A percentile compares a stretch with the other conserved stretches of the same genome.
phyloP scores from a whole-genome alignment of 2,329 filamentous ascomycete species.

The Epichloe gansuensis region DNA sequence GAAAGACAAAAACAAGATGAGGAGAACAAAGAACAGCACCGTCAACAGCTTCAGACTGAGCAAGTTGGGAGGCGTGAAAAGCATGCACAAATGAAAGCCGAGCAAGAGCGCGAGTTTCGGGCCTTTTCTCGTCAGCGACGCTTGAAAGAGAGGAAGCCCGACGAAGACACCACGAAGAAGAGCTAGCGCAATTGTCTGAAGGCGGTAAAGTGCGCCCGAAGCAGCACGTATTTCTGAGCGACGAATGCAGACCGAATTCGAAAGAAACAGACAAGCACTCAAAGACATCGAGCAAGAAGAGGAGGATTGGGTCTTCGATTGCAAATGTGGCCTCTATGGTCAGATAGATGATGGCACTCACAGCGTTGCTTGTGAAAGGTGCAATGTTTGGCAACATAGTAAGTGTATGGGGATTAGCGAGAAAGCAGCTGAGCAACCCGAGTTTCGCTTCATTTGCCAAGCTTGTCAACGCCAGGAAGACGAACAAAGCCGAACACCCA shows the following conservation, averaged over 20 bases:
- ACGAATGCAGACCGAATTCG: constrained; percentile 70
- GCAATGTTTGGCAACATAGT: constrained; percentile 95
- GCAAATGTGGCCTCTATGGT: constrained; percentile 79
- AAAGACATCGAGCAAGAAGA: constrained; percentile 61
- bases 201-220: constrained; percentile 49
- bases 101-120: constrained; percentile 65
- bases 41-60: constrained; percentile 37
- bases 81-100: constrained; percentile 43
- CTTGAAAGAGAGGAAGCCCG: constrained; percentile 71
- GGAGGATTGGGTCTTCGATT: constrained; percentile 90
- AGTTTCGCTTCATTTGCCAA: constrained; percentile 78
- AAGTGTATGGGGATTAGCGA: constrained; percentile 75
- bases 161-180: constrained; percentile 72
- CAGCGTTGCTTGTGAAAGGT: constrained; percentile 85
- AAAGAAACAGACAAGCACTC: constrained; percentile 65
- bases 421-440: constrained; percentile 65
- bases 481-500: constrained; percentile 46
- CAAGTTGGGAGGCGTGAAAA: constrained; percentile 55
- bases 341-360: constrained; percentile 91
- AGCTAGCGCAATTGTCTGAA: constrained; percentile 67
- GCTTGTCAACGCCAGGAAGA: constrained; percentile 62
- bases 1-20: constrained; percentile 69
- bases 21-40: constrained; percentile 57
- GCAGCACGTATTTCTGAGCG: constrained; percentile 61
- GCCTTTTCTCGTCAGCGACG: constrained; percentile 78